Evolutionary conservation across 768 basidiomycete species (phyloP), one percentile per base, ranked within the genome.

Genomic region (Phylloporus sp.): DNA sequence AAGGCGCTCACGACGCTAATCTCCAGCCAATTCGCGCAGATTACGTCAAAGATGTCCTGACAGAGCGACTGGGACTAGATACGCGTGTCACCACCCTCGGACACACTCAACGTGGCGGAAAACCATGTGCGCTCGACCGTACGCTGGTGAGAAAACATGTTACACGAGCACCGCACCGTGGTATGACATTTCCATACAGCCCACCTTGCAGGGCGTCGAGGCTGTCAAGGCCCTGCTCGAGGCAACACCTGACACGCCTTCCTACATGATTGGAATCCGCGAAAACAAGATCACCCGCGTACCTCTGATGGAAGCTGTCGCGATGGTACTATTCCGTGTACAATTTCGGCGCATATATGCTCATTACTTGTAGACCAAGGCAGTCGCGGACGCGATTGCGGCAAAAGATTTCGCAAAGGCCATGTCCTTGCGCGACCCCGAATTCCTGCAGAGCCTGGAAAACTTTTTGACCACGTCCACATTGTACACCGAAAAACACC

Each of bases 21-120:
- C 79, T 98, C 37, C 83, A 95, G 23, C 92, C 92, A n/a, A 97
- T 99, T 63, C 83, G 77, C 35, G 84, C 92, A 15, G 89, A 90
- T 24, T 81, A 93, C 61, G 82, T 99, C 68, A 98, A 93, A 69
- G 78, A 90, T 18, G 81, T 99, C 29, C 79, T 98, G 10, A 72
- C 86, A 1, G 82, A 96, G 24, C 79, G 86, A 14, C 79, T 98
- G 21, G 88, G 90, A 0, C 80, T 99, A 24, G 96, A 98, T 66
- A 94, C 95, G 1, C 78, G 96, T 38, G 96, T 99, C 6, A 99
- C 96, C 17, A 95, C 92, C 0, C 79, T 99, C 23, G 96, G 96
- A 21, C 96, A 99, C 72, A 94, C 89, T 0, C 96, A 98, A 63
- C 80, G 96, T 54, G 96, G 96, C 32, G 96, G 96, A 1, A 75